A percentile compares a stretch with the other conserved stretches of the same genome.
Evolutionary conservation across 768 basidiomycete genomes (phyloP).

Genomic region (Psilocybe subaeruginosa): DNA sequence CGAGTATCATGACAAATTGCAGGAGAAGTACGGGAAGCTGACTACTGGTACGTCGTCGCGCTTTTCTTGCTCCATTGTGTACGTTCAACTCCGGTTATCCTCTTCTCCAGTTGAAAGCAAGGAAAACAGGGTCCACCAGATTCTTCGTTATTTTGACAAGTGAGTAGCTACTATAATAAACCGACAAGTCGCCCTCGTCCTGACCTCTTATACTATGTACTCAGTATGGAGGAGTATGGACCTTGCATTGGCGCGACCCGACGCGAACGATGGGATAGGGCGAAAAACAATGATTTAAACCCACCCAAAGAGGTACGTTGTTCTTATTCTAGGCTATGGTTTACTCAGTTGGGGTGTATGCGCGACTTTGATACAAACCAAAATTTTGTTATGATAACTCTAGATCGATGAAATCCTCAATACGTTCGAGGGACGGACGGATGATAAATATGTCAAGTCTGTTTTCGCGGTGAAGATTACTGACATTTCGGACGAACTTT

Average conservation of each 20-base stretch:
- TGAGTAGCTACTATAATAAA: conserved; percentile 33
- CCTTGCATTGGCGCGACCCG: conserved; percentile 79
- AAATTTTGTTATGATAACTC: no score
- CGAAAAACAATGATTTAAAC: conserved; percentile 71
- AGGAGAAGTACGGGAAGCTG: no score
- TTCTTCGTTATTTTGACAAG: conserved; percentile 83
- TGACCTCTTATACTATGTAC: conserved; percentile 7
- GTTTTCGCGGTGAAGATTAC: conserved; percentile 35
- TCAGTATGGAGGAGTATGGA: conserved; percentile 77
- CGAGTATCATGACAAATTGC: no score
- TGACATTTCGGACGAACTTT: no score
- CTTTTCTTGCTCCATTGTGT: no score
- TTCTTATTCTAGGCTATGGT: background rate
- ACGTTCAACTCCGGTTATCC: no score
- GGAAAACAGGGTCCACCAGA: conserved; percentile 65
- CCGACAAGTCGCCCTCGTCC: background rate
- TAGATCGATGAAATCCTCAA: conserved; percentile 81
- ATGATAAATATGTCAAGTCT: conserved; percentile 56
- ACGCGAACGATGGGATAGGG: conserved; percentile 87
- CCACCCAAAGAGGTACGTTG: conserved; percentile 48
- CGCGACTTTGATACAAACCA: no score
- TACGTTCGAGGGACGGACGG: conserved; percentile 63
- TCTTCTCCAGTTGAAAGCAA: no score
- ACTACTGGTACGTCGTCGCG: no score
- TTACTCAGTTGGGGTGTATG: no score